Base-by-base conservation (phyloP, 345 rosid species). In the Pistacia vera region DNA sequence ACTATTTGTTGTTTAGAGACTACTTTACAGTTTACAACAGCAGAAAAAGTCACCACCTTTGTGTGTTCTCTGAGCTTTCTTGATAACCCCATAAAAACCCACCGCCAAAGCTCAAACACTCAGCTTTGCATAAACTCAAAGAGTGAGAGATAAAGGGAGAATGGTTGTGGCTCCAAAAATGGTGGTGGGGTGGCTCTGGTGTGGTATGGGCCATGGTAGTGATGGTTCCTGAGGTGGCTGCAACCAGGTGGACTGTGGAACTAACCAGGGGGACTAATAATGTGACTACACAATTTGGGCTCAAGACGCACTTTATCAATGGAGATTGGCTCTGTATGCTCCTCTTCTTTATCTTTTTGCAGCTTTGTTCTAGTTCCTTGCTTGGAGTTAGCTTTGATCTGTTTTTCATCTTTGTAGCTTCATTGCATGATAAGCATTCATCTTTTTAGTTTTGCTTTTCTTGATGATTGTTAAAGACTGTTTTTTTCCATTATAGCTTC, bases 321-420 rank as follows among this genome's bases (percentile, higher is more conserved):
- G 99, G 90, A 8, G 98, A 95, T 77, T 95, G 99, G 98, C 99
- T 95, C 70, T 92, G 99, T 95, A 88, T 59, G 84, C 36, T 69
- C 76, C 66, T 69, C 66, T 67, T 25, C 25, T 64, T 36, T 66
- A 38, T 75, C 35, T 7, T 28, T 55, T 66, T 44, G 46, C 46
- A 41, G 46, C 57, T 49, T 70, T 22, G 67, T 55, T 78, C 60
- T 71, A 70, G 41, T 68, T 25, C 36, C 59, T 80, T 52, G n/a
- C 61, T 6, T 58, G 55, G 33, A 2, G 48, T 57, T 66, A 8
- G 38, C 63, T 76, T 75, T 75, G 85, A 86, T 90, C 88, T 85
- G 25, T 65, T 51, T 4, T 64, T 63, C 51, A 16, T 28, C 59
- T 28, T 48, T 48, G 1, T 41, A 8, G 16, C 11, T 44, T 18